Percentiles rank a stretch among this genome's conserved stretches.
These are phyloP conservation scores for Cystofilobasidium capitatum DNA, from an alignment of 768 basidiomycete species.

Conservation along the genomic window DNA sequence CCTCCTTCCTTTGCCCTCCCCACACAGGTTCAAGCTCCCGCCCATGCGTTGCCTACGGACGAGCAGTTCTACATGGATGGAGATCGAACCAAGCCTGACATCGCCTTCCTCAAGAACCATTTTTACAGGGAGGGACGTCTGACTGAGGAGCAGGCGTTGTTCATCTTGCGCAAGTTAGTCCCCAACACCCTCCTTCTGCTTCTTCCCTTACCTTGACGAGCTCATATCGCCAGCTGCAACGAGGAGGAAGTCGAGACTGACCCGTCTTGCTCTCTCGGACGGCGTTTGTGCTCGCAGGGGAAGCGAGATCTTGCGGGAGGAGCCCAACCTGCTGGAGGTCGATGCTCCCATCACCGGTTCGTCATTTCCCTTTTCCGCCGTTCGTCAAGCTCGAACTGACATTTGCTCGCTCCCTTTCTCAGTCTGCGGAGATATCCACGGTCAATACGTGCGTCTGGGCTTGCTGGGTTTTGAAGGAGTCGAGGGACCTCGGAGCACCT, in stretches of 20 bases:
- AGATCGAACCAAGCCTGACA: constrained; percentile 29
- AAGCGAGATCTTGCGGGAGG: constrained; percentile 57
- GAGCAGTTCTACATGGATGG: constrained; percentile 27
- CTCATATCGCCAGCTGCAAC: no score
- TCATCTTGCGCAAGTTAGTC: constrained; percentile 57
- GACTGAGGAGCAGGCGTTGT: constrained; percentile 89
- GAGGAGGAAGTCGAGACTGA: no score
- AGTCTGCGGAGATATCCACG: constrained; percentile 98
- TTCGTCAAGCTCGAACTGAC: neutral
- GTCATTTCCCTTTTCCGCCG: constrained; percentile 32
- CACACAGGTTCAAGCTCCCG: constrained; percentile 25
- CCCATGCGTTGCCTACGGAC: constrained; percentile 18
- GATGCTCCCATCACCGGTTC: constrained; percentile 95
- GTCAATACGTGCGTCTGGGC: constrained; percentile 69
- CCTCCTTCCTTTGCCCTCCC: neutral
- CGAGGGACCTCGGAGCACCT: neutral
- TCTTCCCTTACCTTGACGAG: no score
- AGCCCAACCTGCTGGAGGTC: constrained; percentile 83
- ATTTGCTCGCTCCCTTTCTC: constrained; percentile 11
- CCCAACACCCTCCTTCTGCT: neutral
- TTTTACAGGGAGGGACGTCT: constrained; percentile 93
- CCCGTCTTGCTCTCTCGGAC: neutral
- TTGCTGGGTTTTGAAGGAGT: neutral
- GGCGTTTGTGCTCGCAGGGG: neutral
- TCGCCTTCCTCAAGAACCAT: constrained; percentile 96